These are phyloP conservation scores for Penicillium roqueforti DNA, from an alignment of 495 filamentous ascomycete species.

Conservation along the genomic window DNA sequence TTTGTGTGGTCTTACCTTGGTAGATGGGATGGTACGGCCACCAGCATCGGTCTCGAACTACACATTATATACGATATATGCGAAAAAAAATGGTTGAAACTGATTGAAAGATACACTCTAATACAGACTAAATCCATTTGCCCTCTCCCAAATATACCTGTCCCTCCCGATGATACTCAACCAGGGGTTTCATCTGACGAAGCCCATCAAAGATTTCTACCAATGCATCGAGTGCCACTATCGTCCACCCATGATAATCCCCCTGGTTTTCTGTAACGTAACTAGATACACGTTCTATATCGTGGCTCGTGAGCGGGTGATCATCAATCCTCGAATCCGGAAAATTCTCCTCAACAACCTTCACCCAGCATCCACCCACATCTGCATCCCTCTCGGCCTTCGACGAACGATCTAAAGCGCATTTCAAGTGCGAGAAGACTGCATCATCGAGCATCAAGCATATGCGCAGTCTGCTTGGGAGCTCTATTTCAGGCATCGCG, in stretches of 20 bases:
- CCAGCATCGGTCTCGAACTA: too few species aligned
- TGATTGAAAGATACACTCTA: background rate
- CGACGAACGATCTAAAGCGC: slow-evolving; percentile 7
- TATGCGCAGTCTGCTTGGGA: slow-evolving; percentile 25
- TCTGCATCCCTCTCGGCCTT: slow-evolving; percentile 8
- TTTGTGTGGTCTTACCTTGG: too few species aligned
- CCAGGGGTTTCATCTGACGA: slow-evolving; percentile 21
- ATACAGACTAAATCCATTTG: slow-evolving; percentile 15
- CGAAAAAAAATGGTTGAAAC: background rate
- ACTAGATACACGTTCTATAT: background rate
- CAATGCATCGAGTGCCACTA: slow-evolving; percentile 25
- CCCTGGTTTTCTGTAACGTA: slow-evolving; percentile 7
- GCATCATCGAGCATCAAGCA: slow-evolving; percentile 29
- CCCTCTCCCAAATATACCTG: slow-evolving; percentile 25
- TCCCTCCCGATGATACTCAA: slow-evolving; percentile 26
- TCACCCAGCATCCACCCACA: slow-evolving; percentile 21
- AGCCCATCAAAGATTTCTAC: slow-evolving; percentile 32
- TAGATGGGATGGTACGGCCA: too few species aligned
- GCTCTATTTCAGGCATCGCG: slow-evolving; percentile 22
- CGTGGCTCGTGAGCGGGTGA: slow-evolving; percentile 1
- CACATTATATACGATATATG: too few species aligned
- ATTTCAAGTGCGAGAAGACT: slow-evolving; percentile 14
- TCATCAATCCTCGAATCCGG: slow-evolving; percentile 22
- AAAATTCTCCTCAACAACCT: slow-evolving; percentile 35
- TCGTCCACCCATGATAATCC: slow-evolving; percentile 27